Evolutionary conservation across 2,329 filamentous ascomycete species (phyloP).

Genomic region (Arthrobotrys conoides): DNA sequence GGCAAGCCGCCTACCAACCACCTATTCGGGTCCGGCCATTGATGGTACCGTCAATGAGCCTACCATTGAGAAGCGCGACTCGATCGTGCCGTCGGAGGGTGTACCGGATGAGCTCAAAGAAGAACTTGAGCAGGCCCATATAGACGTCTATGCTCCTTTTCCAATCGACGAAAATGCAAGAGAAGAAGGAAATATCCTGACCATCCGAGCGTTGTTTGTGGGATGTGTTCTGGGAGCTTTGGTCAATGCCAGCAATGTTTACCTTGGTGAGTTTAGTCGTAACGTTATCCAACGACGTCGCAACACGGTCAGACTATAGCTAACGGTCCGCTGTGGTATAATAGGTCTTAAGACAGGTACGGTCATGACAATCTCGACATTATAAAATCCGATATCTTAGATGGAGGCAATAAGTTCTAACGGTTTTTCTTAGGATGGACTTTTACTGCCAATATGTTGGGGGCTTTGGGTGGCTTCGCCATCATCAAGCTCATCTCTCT

Average conservation of each 20-base stretch:
- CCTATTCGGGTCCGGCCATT: conserved; percentile 29
- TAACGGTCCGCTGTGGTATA: conserved; percentile 52
- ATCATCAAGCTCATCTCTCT: conserved; percentile 73
- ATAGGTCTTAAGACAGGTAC: conserved; percentile 70
- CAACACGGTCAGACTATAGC: conserved; percentile 40
- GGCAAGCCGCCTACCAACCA: conserved; percentile 33
- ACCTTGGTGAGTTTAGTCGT: conserved; percentile 71
- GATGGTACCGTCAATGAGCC: conserved; percentile 35
- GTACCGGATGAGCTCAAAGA: conserved; percentile 50
- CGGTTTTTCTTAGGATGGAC: conserved; percentile 66
- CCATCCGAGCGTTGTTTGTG: conserved; percentile 72
- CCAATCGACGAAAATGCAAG: conserved; percentile 67
- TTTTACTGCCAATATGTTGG: conserved; percentile 70
- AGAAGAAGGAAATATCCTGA: conserved; percentile 71
- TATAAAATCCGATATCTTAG: background rate
- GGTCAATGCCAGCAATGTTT: conserved; percentile 76
- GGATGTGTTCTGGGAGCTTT: conserved; percentile 73
- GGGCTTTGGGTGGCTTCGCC: conserved; percentile 73
- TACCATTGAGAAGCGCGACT: conserved; percentile 36
- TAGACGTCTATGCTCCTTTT: conserved; percentile 66
- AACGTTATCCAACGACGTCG: conserved; percentile 61
- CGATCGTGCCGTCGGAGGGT: conserved; percentile 53
- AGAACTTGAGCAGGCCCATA: conserved; percentile 57
- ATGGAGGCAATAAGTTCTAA: conserved; percentile 3
- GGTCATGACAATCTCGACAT: background rate